phyloP scores from a whole-genome alignment of 352 stramenopile species.

The Pythium brachiatum region DNA sequence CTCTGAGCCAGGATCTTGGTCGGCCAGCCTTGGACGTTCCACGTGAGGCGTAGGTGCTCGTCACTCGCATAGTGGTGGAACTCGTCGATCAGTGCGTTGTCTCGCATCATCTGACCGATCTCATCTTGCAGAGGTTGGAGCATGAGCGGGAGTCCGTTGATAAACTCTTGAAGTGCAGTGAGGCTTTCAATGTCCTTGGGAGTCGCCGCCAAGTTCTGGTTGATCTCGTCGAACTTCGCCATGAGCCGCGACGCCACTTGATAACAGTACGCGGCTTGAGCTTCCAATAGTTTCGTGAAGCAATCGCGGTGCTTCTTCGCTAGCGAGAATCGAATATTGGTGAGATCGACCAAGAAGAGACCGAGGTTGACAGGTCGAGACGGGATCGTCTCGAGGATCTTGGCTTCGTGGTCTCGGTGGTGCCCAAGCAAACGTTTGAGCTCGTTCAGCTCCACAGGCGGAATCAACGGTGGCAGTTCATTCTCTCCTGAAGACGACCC shows the following conservation, averaged over 20 bases:
- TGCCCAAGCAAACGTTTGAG: slow-evolving; percentile 57
- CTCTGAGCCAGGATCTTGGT: slow-evolving; percentile 87
- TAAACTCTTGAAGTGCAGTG: slow-evolving; percentile 86
- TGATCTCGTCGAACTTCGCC: slow-evolving; percentile 84
- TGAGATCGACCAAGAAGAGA: slow-evolving; percentile 78
- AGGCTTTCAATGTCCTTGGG: slow-evolving; percentile 92
- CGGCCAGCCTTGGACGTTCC: slow-evolving; percentile 89
- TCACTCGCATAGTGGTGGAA: slow-evolving; percentile 83
- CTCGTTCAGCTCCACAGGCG: slow-evolving; percentile 75
- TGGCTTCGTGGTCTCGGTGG: slow-evolving; percentile 63
- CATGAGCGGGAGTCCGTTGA: slow-evolving; percentile 63
- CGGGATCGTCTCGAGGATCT: slow-evolving; percentile 68
- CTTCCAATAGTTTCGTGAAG: slow-evolving; percentile 69
- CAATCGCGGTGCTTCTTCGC: slow-evolving; percentile 79
- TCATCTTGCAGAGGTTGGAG: slow-evolving; percentile 79
- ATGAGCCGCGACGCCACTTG: slow-evolving; percentile 64
- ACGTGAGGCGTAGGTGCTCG: slow-evolving; percentile 85
- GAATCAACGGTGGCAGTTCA: slow-evolving; percentile 45
- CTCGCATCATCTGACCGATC: slow-evolving; percentile 73
- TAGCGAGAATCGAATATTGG: slow-evolving; percentile 69
- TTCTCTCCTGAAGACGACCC: slow-evolving; percentile 33
- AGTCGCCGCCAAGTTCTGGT: slow-evolving; percentile 69
- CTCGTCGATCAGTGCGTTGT: slow-evolving; percentile 80
- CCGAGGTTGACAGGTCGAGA: slow-evolving; percentile 67
- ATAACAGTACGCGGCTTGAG: slow-evolving; percentile 68